Evolutionary conservation across 2,329 filamentous ascomycete genomes (phyloP).

Genomic region (Cercospora zeina): DNA sequence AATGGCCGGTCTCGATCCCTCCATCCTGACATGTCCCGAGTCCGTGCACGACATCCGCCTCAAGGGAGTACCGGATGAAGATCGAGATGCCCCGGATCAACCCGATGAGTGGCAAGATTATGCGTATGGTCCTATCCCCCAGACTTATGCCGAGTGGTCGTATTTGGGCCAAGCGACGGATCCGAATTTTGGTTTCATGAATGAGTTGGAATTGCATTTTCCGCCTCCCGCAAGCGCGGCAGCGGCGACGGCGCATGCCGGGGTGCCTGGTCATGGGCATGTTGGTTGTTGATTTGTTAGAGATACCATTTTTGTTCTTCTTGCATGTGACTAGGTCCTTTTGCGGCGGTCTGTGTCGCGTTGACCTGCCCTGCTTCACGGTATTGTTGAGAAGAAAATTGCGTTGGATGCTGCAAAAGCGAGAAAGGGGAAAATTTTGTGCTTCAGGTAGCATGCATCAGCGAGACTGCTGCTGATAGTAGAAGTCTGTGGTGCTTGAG

Average conservation of each 20-base stretch:
- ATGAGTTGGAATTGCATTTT: constrained; percentile 28
- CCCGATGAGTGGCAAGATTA: constrained; percentile 28
- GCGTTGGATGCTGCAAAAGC: too few species aligned
- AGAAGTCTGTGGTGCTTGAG: too few species aligned
- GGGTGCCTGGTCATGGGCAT: background rate
- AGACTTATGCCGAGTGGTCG: constrained; percentile 28
- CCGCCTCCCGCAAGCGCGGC: background rate
- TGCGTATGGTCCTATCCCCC: constrained; percentile 27
- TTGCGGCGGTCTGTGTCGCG: background rate
- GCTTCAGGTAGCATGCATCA: too few species aligned
- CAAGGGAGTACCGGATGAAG: constrained; percentile 26
- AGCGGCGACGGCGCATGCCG: background rate
- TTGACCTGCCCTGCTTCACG: too few species aligned
- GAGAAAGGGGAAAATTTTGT: too few species aligned
- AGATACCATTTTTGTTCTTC: background rate
- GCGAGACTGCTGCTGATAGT: too few species aligned
- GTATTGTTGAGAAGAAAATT: too few species aligned
- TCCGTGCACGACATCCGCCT: constrained; percentile 27
- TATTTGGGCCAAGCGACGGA: constrained; percentile 27
- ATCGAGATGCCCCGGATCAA: constrained; percentile 23
- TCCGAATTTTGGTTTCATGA: constrained; percentile 28
- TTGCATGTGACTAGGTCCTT: background rate
- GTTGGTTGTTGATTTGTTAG: background rate
- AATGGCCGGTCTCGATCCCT: constrained; percentile 30
- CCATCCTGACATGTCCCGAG: constrained; percentile 27